A percentile compares a stretch with the other conserved stretches of the same genome.
These are phyloP conservation scores for Metarhizium brunneum DNA, from an alignment of 2,329 filamentous ascomycete species.

Conservation along the genomic window DNA sequence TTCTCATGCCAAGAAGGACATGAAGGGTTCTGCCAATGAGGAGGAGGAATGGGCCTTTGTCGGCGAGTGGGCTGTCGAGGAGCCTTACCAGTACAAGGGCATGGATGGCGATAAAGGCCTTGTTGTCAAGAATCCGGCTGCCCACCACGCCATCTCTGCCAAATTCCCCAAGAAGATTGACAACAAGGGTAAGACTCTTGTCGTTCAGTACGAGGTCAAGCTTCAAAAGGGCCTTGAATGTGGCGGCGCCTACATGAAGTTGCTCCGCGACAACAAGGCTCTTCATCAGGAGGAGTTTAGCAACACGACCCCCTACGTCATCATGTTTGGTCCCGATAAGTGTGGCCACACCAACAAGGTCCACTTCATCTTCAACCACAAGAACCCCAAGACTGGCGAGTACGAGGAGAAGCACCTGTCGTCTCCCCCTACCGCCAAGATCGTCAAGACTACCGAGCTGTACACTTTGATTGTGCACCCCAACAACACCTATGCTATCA, in stretches of 20 bases:
- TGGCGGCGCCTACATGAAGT: slow-evolving; percentile 98
- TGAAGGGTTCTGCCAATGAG: slow-evolving; percentile 61
- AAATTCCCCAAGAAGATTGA: slow-evolving; percentile 96
- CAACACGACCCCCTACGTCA: slow-evolving; percentile 93
- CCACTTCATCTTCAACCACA: slow-evolving; percentile 98
- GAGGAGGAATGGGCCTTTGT: slow-evolving; percentile 13
- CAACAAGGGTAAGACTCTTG: slow-evolving; percentile 93
- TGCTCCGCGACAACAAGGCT: slow-evolving; percentile 93
- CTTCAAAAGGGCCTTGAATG: slow-evolving; percentile 96
- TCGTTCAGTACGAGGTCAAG: slow-evolving; percentile 99
- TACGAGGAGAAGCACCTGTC: slow-evolving; percentile 99
- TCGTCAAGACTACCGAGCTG: slow-evolving; percentile 84
- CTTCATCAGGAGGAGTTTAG: slow-evolving; percentile 97
- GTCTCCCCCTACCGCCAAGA: slow-evolving; percentile 73
- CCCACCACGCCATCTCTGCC: slow-evolving; percentile 97
- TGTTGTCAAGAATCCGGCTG: slow-evolving; percentile 94
- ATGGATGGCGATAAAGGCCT: slow-evolving; percentile 94
- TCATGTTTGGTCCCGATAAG: slow-evolving; percentile 99
- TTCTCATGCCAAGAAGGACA: slow-evolving; percentile 93
- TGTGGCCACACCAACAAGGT: slow-evolving; percentile 99
- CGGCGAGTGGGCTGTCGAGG: slow-evolving; percentile 84
- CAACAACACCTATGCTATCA: slow-evolving; percentile 90
- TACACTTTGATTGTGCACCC: slow-evolving; percentile 96
- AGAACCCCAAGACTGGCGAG: slow-evolving; percentile 99
- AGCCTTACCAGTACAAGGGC: slow-evolving; percentile 81